Conservation (phyloP, 108 stramenopile genomes). For the Discostella pseudostelligera region DNA sequence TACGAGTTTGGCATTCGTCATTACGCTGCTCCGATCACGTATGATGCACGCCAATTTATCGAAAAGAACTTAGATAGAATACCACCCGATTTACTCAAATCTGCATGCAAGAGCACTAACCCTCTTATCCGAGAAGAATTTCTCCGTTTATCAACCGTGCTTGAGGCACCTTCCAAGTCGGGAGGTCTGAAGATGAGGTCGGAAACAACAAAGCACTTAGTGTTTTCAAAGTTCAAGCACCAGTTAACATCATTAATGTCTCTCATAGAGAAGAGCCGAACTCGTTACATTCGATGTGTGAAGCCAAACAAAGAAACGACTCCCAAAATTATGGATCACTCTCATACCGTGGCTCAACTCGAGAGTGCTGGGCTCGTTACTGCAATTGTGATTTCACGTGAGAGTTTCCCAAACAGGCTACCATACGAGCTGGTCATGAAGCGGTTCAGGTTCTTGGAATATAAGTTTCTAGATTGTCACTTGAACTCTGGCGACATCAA, state of each 20-base stretch:
- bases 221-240: slow-evolving; percentile 65
- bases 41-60: slow-evolving; percentile 79
- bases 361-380: slow-evolving; percentile 93
- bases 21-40: slow-evolving; percentile 84
- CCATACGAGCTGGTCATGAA: slow-evolving; percentile 64
- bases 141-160: slow-evolving; percentile 12
- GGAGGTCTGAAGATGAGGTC: slow-evolving; percentile 54
- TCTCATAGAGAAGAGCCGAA: slow-evolving; percentile 63
- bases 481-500: slow-evolving; percentile 36
- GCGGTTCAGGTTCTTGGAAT: slow-evolving; percentile 64
- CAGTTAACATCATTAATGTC: slow-evolving; percentile 68
- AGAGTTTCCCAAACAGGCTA: slow-evolving; percentile 91
- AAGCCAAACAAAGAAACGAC: slow-evolving; percentile 79
- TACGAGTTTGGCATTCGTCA: slow-evolving; percentile 84
- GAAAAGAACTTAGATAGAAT: slow-evolving; percentile 83
- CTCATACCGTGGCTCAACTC: slow-evolving; percentile 81
- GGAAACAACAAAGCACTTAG: slow-evolving; percentile 49
- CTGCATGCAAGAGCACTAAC: slow-evolving; percentile 61
- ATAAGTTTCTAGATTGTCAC: slow-evolving; percentile 32
- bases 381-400: slow-evolving; percentile 83
- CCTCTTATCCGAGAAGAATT: slow-evolving; percentile 59
- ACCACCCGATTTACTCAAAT: slow-evolving; percentile 56
- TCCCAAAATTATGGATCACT: slow-evolving; percentile 62
- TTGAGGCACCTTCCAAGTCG: slow-evolving; percentile 25
- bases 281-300: slow-evolving; percentile 90